Conservation (phyloP, 495 filamentous ascomycete species). For the Hyphodiscus hymeniophilus region DNA sequence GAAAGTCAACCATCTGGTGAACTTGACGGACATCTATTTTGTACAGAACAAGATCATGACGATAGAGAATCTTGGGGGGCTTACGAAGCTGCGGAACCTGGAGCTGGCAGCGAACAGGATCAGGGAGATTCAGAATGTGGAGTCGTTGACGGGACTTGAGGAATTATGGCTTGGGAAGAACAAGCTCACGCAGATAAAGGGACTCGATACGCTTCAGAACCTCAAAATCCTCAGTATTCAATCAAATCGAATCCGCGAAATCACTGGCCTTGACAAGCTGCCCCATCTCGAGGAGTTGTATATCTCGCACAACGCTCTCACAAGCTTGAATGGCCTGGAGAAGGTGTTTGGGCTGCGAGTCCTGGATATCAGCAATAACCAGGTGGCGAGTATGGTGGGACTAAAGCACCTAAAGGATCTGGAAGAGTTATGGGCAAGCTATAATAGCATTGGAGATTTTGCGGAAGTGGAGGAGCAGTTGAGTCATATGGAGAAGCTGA, state of each 20-base stretch:
- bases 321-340: slow-evolving; percentile 67
- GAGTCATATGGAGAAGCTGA: slow-evolving; percentile 64
- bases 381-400: slow-evolving; percentile 63
- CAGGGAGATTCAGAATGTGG: slow-evolving; percentile 81
- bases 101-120: slow-evolving; percentile 92
- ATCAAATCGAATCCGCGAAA: slow-evolving; percentile 83
- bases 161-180: slow-evolving; percentile 98
- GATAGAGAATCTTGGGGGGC: slow-evolving; percentile 77
- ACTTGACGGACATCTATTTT: slow-evolving; percentile 82
- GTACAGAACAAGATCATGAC: slow-evolving; percentile 86
- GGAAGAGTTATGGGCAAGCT: slow-evolving; percentile 92
- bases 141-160: slow-evolving; percentile 63
- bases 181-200: slow-evolving; percentile 82
- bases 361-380: slow-evolving; percentile 88
- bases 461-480: slow-evolving; percentile 77
- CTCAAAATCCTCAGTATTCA: slow-evolving; percentile 92
- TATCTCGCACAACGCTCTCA: slow-evolving; percentile 94
- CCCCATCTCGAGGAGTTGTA: slow-evolving; percentile 90
- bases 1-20: slow-evolving; percentile 67
- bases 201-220: slow-evolving; percentile 59
- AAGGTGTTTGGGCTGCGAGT: slow-evolving; percentile 61
- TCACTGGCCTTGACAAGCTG: slow-evolving; percentile 64
- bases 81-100: slow-evolving; percentile 67
- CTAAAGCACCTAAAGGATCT: slow-evolving; percentile 60
- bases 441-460: slow-evolving; percentile 73